These are phyloP conservation scores for Desmodesmus armatus DNA, from an alignment of 139 green algal genomes.

Conservation along the genomic window DNA sequence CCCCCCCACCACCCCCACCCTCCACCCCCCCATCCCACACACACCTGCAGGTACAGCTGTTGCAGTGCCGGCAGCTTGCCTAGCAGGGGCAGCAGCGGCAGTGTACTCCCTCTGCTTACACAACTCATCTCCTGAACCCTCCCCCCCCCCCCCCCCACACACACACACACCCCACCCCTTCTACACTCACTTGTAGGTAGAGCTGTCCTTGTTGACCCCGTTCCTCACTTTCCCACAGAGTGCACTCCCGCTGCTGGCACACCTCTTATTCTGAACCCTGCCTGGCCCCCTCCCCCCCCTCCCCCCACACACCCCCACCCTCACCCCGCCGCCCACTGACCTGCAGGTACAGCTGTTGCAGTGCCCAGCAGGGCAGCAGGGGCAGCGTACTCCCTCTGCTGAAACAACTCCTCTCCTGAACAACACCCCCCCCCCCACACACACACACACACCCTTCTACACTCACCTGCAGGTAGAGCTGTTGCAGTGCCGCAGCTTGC, in stretches of 20 bases:
- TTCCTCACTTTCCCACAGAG: neutral
- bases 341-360: neutral
- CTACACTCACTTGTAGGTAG: conserved; percentile 17
- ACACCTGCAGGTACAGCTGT: conserved; percentile 38
- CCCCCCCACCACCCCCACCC: neutral
- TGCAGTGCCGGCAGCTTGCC: neutral
- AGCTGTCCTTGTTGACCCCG: neutral
- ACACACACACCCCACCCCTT: neutral
- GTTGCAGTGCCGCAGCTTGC: neutral
- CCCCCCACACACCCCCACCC: neutral
- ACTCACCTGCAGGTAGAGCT: conserved; percentile 36
- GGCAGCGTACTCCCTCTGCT: neutral
- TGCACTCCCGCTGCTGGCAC: neutral
- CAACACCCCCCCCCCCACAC: neutral
- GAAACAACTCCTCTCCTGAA: neutral
- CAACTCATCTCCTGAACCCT: neutral
- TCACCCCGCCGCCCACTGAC: neutral
- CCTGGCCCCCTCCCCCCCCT: too few relatives aligned
- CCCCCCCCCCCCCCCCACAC: neutral
- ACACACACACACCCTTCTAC: neutral
- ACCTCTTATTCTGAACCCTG: neutral
- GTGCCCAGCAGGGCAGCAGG: neutral
- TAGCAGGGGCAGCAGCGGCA: neutral
- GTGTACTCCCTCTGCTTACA: neutral
- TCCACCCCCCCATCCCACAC: neutral